Evolutionary conservation across 345 rosid genomes (phyloP).

Genomic region (Bretschneidera sinensis): DNA sequence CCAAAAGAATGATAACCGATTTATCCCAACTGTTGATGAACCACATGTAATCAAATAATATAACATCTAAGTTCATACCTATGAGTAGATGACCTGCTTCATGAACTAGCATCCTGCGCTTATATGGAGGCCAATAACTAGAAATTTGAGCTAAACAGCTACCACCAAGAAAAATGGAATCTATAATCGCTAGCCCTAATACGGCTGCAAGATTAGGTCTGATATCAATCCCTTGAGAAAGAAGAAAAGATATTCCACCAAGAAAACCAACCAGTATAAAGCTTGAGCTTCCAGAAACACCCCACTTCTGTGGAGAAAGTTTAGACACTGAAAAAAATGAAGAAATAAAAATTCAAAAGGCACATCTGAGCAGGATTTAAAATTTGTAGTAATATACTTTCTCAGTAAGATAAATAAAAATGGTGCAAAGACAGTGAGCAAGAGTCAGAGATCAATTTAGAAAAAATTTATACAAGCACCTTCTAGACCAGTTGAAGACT

Average conservation of each 20-base stretch:
- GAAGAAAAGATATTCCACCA: conserved; percentile 63
- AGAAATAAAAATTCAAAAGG: conserved; percentile 2
- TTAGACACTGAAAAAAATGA: conserved; percentile 40
- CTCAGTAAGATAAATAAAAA: not conserved
- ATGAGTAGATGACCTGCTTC: conserved; percentile 92
- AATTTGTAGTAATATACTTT: not conserved
- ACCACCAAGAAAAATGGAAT: conserved; percentile 78
- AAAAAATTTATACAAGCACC: conserved; percentile 32
- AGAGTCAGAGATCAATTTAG: not conserved
- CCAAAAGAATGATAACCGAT: not conserved
- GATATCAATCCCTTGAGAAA: conserved; percentile 70
- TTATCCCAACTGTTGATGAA: not conserved
- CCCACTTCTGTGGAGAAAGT: conserved; percentile 92
- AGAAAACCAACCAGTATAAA: conserved; percentile 50
- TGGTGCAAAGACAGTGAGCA: not conserved
- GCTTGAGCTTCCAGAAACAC: conserved; percentile 60
- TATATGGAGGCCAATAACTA: conserved; percentile 91
- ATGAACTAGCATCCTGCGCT: conserved; percentile 80
- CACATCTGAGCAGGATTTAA: not conserved
- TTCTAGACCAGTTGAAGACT: conserved; percentile 82
- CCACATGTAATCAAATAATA: not conserved
- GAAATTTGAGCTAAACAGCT: conserved; percentile 77
- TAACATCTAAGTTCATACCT: conserved; percentile 35
- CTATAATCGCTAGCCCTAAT: conserved; percentile 65
- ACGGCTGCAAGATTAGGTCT: conserved; percentile 64